A percentile compares a stretch with the other conserved stretches of the same genome.
Conservation (phyloP, 768 basidiomycete species). For the Psilocybe sp. region DNA sequence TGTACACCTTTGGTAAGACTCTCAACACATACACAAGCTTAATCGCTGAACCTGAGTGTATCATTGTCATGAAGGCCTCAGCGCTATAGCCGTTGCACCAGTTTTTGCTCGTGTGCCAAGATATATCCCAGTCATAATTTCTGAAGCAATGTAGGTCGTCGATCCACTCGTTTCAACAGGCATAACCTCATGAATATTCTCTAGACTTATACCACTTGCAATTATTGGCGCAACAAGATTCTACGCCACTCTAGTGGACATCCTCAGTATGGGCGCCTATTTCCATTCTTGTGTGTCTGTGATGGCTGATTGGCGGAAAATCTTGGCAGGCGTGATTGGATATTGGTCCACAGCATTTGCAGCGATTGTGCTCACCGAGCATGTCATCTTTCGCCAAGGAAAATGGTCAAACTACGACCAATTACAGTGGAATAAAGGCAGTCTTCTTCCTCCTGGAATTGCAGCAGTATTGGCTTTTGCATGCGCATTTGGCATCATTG, state of each 20-base stretch:
- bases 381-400: conserved; percentile 57
- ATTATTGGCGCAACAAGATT: conserved; percentile 71
- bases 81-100: conserved; percentile 63
- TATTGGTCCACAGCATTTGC: conserved; percentile 61
- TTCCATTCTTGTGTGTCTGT: conserved; percentile 1
- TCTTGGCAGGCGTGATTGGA: conserved; percentile 37
- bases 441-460: conserved; percentile 55
- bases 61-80: conserved; percentile 34
- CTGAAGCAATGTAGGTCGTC: conserved; percentile 58
- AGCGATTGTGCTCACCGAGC: conserved; percentile 62
- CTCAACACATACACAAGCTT: neutral
- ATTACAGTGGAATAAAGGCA: conserved; percentile 52
- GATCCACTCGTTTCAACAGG: neutral
- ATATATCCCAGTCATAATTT: conserved; percentile 64
- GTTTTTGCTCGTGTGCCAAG: conserved; percentile 56
- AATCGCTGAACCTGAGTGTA: neutral
- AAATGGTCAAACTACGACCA: conserved; percentile 45
- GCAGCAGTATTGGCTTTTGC: conserved; percentile 55
- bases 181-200: neutral
- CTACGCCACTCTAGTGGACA: conserved; percentile 58
- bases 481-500: conserved; percentile 51
- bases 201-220: conserved; percentile 62
- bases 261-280: conserved; percentile 47
- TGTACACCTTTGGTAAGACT: conserved; percentile 64
- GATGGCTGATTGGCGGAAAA: neutral